phyloP scores from a whole-genome alignment of 1,139 yeast genomes.

The Kodamaea sp. region DNA sequence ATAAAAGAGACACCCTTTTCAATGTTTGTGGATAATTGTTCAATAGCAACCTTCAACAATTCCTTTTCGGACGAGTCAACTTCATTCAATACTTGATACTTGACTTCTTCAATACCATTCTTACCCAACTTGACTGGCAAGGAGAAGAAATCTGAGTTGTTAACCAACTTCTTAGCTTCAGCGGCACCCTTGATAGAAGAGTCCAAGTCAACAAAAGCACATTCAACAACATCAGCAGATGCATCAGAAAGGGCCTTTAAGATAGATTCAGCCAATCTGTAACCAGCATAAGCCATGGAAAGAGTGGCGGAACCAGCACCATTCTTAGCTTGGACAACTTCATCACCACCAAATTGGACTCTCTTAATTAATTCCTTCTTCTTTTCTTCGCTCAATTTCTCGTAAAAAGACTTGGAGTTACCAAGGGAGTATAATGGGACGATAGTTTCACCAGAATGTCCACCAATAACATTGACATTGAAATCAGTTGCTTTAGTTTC shows the following conservation, averaged over 20 bases:
- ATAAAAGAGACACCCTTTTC: slow-evolving; percentile 18
- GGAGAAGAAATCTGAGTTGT: slow-evolving; percentile 90
- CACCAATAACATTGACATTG: slow-evolving; percentile 85
- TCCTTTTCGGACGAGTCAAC: slow-evolving; percentile 62
- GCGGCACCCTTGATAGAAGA: slow-evolving; percentile 52
- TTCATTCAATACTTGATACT: slow-evolving; percentile 49
- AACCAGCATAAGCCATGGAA: slow-evolving; percentile 99
- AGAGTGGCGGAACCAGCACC: slow-evolving; percentile 99
- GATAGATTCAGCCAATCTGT: slow-evolving; percentile 86
- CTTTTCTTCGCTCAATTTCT: slow-evolving; percentile 22
- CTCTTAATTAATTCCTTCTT: slow-evolving; percentile 73
- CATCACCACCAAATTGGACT: slow-evolving; percentile 98
- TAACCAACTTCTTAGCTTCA: slow-evolving; percentile 71
- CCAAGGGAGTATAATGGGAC: slow-evolving; percentile 81
- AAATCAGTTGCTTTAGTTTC: slow-evolving; percentile 66
- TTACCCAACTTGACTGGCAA: slow-evolving; percentile 87
- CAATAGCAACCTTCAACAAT: slow-evolving; percentile 76
- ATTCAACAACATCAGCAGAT: slow-evolving; percentile 57
- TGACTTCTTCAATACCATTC: slow-evolving; percentile 75
- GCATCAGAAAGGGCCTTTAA: slow-evolving; percentile 63
- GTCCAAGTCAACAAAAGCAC: slow-evolving; percentile 59
- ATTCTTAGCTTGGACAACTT: slow-evolving; percentile 96
- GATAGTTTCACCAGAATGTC: slow-evolving; percentile 98
- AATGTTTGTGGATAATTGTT: slow-evolving; percentile 69
- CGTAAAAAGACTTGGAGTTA: slow-evolving; percentile 25